These are phyloP conservation scores for Pyrrhoderma noxium DNA, from an alignment of 1,284 basidiomycete genomes.

Conservation along the genomic window DNA sequence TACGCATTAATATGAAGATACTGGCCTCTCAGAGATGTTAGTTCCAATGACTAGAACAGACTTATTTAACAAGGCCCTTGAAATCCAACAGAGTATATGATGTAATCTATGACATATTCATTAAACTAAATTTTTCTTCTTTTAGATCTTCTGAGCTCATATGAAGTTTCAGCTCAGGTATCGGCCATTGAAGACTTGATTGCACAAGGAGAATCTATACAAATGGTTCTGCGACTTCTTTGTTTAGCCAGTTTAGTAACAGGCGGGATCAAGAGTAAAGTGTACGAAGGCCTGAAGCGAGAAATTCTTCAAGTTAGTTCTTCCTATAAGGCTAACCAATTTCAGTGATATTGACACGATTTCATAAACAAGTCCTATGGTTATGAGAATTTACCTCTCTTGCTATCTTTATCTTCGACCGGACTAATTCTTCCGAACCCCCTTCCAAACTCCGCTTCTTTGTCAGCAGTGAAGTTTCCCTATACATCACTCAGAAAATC, in stretches of 20 bases:
- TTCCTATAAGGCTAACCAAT: background rate
- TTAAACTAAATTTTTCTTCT: background rate
- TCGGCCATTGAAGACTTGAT: conserved; percentile 82
- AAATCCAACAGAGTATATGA: conserved; percentile 88
- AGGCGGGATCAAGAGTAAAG: conserved; percentile 84
- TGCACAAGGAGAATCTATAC: conserved; percentile 75
- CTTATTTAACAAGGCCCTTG: conserved; percentile 85
- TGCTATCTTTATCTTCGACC: conserved; percentile 73
- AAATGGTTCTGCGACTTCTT: conserved; percentile 69
- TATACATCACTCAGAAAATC: conserved; percentile 74
- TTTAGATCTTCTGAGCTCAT: conserved; percentile 84
- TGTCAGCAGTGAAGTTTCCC: conserved; percentile 49
- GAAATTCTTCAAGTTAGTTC: conserved; percentile 78
- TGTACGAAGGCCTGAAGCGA: conserved; percentile 82
- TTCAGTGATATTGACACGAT: background rate
- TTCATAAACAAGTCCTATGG: conserved; percentile 71
- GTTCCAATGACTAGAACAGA: conserved; percentile 83
- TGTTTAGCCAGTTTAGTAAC: conserved; percentile 81
- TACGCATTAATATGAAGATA: conserved; percentile 51
- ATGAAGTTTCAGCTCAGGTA: conserved; percentile 73
- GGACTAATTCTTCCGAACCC: conserved; percentile 62
- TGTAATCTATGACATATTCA: conserved; percentile 7
- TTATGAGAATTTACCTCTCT: conserved; percentile 79
- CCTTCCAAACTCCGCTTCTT: conserved; percentile 51
- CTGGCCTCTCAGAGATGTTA: conserved; percentile 87